phyloP scores from a whole-genome alignment of 2,329 filamentous ascomycete genomes.

The Penicillium sp. region DNA sequence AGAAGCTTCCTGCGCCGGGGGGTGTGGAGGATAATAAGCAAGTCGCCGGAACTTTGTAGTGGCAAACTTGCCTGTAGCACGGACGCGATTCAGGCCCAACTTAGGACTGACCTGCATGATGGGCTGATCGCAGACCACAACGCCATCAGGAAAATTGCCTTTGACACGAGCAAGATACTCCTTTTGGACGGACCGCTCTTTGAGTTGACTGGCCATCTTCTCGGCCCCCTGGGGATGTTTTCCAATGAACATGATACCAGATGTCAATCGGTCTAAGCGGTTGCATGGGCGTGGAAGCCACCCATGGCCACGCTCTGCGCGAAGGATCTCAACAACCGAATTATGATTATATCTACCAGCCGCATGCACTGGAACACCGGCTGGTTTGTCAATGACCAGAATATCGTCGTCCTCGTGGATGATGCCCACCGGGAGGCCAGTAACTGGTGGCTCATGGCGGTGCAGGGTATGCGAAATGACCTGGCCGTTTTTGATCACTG shows the following conservation, averaged over 20 bases:
- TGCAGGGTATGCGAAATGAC: constrained; percentile 89
- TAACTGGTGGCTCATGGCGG: constrained; percentile 91
- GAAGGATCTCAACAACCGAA: constrained; percentile 88
- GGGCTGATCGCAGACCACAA: constrained; percentile 86
- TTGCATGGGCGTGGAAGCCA: constrained; percentile 73
- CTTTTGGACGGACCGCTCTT: constrained; percentile 76
- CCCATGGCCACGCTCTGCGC: constrained; percentile 58
- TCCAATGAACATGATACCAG: constrained; percentile 95
- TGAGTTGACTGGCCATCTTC: constrained; percentile 67
- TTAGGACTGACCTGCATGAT: constrained; percentile 93
- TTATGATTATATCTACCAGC: constrained; percentile 96
- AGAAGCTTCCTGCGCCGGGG: constrained; percentile 20
- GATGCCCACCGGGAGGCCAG: constrained; percentile 68
- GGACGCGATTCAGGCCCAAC: constrained; percentile 86
- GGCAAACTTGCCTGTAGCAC: constrained; percentile 84
- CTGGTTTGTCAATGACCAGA: constrained; percentile 95
- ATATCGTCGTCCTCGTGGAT: constrained; percentile 89
- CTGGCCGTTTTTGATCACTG: constrained; percentile 79
- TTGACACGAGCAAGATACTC: constrained; percentile 91
- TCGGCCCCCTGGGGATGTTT: constrained; percentile 79
- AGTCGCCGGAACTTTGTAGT: constrained; percentile 85
- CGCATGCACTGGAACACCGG: constrained; percentile 89
- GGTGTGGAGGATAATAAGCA: constrained; percentile 74
- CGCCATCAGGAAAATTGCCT: constrained; percentile 84
- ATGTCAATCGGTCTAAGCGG: constrained; percentile 86